Evolutionary conservation across 192 early-diverging fungal genomes (phyloP), one percentile per base, ranked within the genome.

Genomic region (Coemansia sp.): DNA sequence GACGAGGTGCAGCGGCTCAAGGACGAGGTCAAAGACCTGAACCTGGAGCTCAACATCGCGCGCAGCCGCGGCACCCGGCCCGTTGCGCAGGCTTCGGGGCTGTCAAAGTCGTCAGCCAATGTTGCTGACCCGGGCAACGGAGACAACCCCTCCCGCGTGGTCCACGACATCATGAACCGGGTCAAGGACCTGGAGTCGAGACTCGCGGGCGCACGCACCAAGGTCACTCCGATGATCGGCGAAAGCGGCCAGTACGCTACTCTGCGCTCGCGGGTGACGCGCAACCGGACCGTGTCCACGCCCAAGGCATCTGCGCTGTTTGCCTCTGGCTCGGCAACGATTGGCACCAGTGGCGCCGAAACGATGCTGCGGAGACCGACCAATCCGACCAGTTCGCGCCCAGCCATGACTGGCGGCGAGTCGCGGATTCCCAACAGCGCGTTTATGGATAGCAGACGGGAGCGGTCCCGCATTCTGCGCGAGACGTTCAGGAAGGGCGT

Each of bases 181-280:
- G 87, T 89, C 39, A 87, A 83, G 79, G 86, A 82, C 34, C 59
- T 90, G 51, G 89, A 90, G 66, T 74, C 85, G 8, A 82, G 89
- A 25, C 64, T 90, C 29, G 81, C 82, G 4, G 86, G 86, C 17
- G 86, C 85, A 31, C 86, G 89, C 11, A 85, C 82, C 14, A 76
- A 88, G 44, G 87, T 90, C 39, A 85, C 87, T 2, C 87, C 89
- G 26, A 42, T 90, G 32, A 54, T 90, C 26, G 81, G 55, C 25
- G 39, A 62, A 8, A 61, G 58, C 32, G 57, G 62, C 45, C 64
- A 75, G 48, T 75, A 68, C 32, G 72, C 72, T 4, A 62, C 64
- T 2, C 29, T 75, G n/a, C 60, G 62, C 48, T 56, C 72, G 30
- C 72, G 61, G 42, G 52, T 63, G 8, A 26, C 62, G 10, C 72